Percentiles rank a stretch among this genome's conserved stretches.
Evolutionary conservation across 371 early-diverging fungal species (phyloP).

Genomic region (Zychaea mexicana): DNA sequence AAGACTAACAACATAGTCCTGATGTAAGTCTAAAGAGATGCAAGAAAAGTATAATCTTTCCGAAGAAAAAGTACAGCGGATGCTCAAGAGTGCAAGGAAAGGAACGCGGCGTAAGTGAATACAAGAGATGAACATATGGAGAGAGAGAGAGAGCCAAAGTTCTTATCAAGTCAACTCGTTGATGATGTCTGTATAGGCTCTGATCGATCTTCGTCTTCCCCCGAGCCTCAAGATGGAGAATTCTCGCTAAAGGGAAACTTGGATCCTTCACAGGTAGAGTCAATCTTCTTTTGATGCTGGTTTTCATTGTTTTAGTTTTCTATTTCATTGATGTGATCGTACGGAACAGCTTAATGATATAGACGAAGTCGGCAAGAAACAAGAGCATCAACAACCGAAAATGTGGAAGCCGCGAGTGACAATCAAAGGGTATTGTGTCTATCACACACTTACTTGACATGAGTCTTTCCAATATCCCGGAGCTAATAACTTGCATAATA

Average conservation of each 20-base stretch:
- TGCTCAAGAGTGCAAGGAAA: constrained; percentile 57
- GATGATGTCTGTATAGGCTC: too few species aligned
- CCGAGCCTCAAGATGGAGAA: constrained; percentile 27
- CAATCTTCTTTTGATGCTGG: too few species aligned
- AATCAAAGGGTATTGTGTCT: constrained; percentile 54
- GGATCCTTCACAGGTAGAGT: constrained; percentile 39
- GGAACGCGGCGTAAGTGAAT: constrained; percentile 24
- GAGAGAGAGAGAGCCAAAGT: too few species aligned
- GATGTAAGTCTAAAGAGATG: constrained; percentile 51
- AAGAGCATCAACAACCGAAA: constrained; percentile 33
- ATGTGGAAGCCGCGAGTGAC: constrained; percentile 66
- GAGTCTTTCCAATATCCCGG: too few species aligned
- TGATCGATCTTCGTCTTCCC: constrained; percentile 5
- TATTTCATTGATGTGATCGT: neutral
- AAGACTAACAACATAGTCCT: neutral
- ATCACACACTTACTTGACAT: too few species aligned
- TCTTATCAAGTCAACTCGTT: too few species aligned
- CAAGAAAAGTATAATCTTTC: constrained; percentile 67
- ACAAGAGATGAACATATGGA: too few species aligned
- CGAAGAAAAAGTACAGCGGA: constrained; percentile 55
- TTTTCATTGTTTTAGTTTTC: too few species aligned
- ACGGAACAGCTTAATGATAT: constrained; percentile 30
- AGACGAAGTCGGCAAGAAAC: constrained; percentile 16
- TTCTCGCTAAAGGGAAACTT: constrained; percentile 23
- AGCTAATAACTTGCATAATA: neutral